Evolutionary conservation across 257 asterid species (phyloP).

Genomic region (Fraxinus quadrangulata): DNA sequence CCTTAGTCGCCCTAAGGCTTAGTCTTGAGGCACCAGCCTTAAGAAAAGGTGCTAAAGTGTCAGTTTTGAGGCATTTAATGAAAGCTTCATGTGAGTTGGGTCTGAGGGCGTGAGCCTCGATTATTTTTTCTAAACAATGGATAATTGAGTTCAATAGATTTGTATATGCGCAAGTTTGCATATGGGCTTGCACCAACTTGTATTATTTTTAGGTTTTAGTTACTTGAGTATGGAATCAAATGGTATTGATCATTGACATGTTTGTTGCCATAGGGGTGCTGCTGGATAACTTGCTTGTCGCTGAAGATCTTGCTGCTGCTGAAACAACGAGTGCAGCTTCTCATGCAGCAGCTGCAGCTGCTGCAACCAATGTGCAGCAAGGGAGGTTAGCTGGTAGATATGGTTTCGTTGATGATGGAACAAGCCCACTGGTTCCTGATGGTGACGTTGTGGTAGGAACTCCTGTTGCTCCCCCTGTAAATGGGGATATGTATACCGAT

Average conservation of each 20-base stretch:
- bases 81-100: not conserved
- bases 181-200: not conserved
- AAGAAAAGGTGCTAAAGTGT: not conserved
- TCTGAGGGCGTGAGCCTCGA: not conserved
- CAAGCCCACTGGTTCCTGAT: slow-evolving; percentile 57
- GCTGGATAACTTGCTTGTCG: slow-evolving; percentile 95
- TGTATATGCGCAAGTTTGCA: not conserved
- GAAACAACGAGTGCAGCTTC: slow-evolving; percentile 97
- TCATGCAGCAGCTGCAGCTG: slow-evolving; percentile 94
- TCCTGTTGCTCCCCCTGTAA: slow-evolving; percentile 92
- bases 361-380: slow-evolving; percentile 58
- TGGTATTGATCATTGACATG: slow-evolving; percentile 19
- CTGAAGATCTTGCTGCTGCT: slow-evolving; percentile 97
- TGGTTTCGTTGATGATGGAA: slow-evolving; percentile 63
- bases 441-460: slow-evolving; percentile 90
- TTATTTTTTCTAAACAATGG: not conserved
- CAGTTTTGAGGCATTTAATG: not conserved
- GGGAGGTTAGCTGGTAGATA: slow-evolving; percentile 75
- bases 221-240: slow-evolving; percentile 6
- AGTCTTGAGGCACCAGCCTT: not conserved
- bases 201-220: not conserved
- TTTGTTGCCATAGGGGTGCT: slow-evolving; percentile 65
- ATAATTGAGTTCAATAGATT: not conserved
- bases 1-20: not conserved
- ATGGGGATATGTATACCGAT: slow-evolving; percentile 90